Evolutionary conservation across 176 grass and related monocot genomes (phyloP), one percentile per base, ranked within the genome.

Genomic region (Pontederia crassipes): DNA sequence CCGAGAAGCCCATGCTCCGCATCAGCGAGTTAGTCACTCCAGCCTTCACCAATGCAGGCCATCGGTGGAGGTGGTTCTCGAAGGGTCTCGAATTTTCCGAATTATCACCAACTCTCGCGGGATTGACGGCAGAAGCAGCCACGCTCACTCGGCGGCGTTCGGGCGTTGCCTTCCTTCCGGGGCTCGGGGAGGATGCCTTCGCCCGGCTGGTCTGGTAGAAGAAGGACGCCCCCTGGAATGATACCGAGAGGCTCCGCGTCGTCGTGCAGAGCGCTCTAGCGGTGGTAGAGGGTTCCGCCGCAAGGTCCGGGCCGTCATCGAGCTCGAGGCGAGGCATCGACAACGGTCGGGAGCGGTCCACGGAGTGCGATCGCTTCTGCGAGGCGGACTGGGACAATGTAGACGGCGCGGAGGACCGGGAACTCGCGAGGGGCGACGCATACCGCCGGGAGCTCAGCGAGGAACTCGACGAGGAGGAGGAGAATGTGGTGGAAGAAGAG

Each of bases 201-300:
- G 77, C 70, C 35, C 79, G 79, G 58, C 72, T 76, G 2, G 66
- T 82, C 62, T 72, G 73, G 65, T 77, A 82, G 80, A 72, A 82
- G 68, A 82, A 82, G 50, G 80, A 82, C n/a, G 57, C 68, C 20
- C 74, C 80, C 59, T 77, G 74, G 59, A 82, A 82, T 0, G 80
- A 73, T 48, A 82, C 80, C 17, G 80, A 75, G 28, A 77, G 60
- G 54, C 80, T 82, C 24, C 80, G 54, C 8, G 80, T 82, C 48
- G 61, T 77, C 17, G 61, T 82, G 52, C 50, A 74, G 51, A 74
- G 52, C 17, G 59, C 40, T n/a, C 71, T 49, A 17, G 35, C 11
- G 12, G 80, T 70, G 3, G 79, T 65, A 8, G 74, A 55, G 27
- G 67, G 63, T 45, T 61, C 65, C 10, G 13, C 29, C 61, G 54